phyloP scores from a whole-genome alignment of 2,329 filamentous ascomycete species.

The Berkeleyomyces basicola region DNA sequence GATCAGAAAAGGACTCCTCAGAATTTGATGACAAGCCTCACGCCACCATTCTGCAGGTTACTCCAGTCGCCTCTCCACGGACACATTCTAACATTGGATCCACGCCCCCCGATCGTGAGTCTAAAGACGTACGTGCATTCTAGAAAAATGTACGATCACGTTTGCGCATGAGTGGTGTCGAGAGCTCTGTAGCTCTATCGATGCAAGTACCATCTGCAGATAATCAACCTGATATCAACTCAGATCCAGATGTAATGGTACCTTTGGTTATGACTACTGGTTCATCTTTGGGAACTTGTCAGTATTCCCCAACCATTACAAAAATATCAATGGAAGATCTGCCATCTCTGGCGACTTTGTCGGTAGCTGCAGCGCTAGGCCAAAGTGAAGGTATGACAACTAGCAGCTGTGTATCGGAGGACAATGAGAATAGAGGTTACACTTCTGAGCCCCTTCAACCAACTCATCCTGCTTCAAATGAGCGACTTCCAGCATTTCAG shows the following conservation, averaged over 20 bases:
- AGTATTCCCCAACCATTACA: too few relatives aligned
- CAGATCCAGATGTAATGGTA: background rate
- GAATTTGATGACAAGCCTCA: background rate
- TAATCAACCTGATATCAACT: background rate
- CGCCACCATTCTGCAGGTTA: background rate
- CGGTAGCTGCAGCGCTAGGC: too few relatives aligned
- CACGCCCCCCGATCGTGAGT: constrained; percentile 8
- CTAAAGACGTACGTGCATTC: constrained; percentile 12
- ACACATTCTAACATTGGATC: background rate
- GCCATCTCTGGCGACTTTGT: too few relatives aligned
- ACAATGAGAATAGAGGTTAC: background rate
- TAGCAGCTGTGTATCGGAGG: background rate
- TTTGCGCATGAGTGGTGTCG: constrained; percentile 11
- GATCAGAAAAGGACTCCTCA: background rate
- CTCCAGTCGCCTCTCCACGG: background rate
- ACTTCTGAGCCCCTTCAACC: background rate
- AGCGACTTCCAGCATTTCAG: background rate
- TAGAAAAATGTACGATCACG: constrained; percentile 14
- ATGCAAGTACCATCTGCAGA: background rate
- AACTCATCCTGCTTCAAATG: background rate
- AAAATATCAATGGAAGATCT: too few relatives aligned
- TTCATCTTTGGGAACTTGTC: too few relatives aligned
- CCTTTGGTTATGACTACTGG: too few relatives aligned
- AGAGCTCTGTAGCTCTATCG: background rate
- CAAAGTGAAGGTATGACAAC: too few relatives aligned